Percentiles rank a stretch among this genome's conserved stretches.
These are phyloP conservation scores for Monilinia fructigena DNA, from an alignment of 2,329 filamentous ascomycete genomes.

Conservation along the genomic window DNA sequence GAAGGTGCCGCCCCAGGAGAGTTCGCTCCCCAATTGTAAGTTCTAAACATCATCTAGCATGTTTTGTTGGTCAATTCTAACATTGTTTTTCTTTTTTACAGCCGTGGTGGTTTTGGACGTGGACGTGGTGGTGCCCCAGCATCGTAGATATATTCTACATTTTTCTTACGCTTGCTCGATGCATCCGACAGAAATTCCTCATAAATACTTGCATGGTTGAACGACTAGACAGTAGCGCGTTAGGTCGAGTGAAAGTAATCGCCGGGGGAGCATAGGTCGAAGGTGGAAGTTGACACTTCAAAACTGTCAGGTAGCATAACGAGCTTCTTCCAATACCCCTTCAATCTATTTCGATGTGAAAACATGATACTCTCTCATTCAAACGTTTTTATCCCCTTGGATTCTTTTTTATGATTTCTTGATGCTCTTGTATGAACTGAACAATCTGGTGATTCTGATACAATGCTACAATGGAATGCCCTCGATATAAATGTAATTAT, in stretches of 20 bases:
- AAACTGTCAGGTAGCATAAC: conserved; percentile 43
- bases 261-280: conserved; percentile 49
- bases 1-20: conserved; percentile 89
- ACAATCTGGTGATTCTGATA: not conserved
- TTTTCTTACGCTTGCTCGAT: conserved; percentile 40
- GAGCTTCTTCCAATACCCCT: conserved; percentile 40
- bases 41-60: conserved; percentile 31
- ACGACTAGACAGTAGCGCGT: conserved; percentile 49
- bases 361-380: conserved; percentile 3
- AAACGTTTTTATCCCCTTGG: not conserved
- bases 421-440: not conserved
- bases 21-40: conserved; percentile 87
- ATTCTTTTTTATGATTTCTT: not conserved
- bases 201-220: conserved; percentile 41
- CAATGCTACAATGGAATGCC: not conserved
- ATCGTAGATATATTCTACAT: conserved; percentile 35
- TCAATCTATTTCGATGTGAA: conserved; percentile 23
- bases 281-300: conserved; percentile 46
- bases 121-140: conserved; percentile 70
- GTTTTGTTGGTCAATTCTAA: conserved; percentile 24
- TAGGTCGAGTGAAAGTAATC: conserved; percentile 50
- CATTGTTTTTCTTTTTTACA: conserved; percentile 44
- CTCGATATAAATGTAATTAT: not conserved
- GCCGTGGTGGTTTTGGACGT: conserved; percentile 86
- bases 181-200: conserved; percentile 41